These are phyloP conservation scores for Clohesyomyces aquaticus DNA, from an alignment of 495 filamentous ascomycete genomes.

Conservation along the genomic window DNA sequence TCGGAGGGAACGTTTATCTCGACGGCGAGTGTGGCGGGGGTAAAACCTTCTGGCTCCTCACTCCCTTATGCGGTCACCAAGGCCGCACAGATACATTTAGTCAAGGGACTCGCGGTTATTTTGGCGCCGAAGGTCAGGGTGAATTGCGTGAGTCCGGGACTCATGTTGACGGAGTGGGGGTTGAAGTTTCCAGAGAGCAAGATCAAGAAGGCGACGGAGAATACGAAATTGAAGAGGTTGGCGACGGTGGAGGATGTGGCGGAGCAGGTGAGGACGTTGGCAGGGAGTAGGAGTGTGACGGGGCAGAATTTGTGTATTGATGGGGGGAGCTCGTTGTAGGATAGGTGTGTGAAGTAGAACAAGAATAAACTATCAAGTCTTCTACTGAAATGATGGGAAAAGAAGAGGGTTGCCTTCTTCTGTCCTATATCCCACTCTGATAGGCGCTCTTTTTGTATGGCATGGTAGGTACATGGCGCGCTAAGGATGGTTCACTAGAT, in stretches of 20 bases:
- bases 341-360: conserved; percentile 13
- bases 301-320: conserved; percentile 48
- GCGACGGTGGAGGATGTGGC: conserved; percentile 55
- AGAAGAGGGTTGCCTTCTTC: too few species aligned
- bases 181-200: conserved; percentile 53
- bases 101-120: conserved; percentile 56
- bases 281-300: conserved; percentile 44
- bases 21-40: conserved; percentile 58
- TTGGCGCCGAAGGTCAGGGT: conserved; percentile 58
- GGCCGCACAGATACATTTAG: conserved; percentile 61
- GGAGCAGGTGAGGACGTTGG: conserved; percentile 44
- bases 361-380: too few species aligned
- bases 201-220: conserved; percentile 49
- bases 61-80: conserved; percentile 56
- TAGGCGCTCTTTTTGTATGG: too few species aligned
- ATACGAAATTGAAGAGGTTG: conserved; percentile 56
- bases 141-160: conserved; percentile 58
- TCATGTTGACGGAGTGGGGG: conserved; percentile 61
- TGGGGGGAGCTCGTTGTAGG: conserved; percentile 41
- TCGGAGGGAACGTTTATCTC: conserved; percentile 58
- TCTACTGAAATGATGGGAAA: too few species aligned
- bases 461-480: too few species aligned
- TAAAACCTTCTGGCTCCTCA: conserved; percentile 46
- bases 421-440: too few species aligned
- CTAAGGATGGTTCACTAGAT: too few species aligned